Evolutionary conservation across 192 early-diverging fungal species (phyloP).

Genomic region (Pilobolus umbonatus): DNA sequence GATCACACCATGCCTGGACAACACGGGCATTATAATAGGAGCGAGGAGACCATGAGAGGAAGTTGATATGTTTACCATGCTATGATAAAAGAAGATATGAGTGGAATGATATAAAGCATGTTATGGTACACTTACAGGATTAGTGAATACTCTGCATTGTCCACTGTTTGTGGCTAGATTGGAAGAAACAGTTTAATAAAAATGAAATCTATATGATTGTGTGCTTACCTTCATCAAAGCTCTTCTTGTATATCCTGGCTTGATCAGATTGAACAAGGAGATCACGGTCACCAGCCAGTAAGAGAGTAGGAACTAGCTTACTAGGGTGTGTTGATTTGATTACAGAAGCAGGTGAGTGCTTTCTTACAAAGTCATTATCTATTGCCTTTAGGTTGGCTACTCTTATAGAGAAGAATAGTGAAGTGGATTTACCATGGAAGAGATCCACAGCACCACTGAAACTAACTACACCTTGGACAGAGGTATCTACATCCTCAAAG

Average conservation of each 20-base stretch:
- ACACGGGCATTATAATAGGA: background rate
- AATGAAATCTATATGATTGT: background rate
- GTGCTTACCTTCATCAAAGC: slow-evolving; percentile 7
- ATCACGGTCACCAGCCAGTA: slow-evolving; percentile 10
- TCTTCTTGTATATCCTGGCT: slow-evolving; percentile 8
- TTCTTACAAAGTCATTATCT: slow-evolving; percentile 2
- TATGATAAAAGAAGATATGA: background rate
- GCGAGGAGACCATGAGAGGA: slow-evolving; percentile 10
- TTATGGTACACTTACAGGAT: background rate
- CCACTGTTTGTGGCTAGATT: no score
- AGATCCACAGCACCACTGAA: slow-evolving; percentile 25
- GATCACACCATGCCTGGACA: slow-evolving; percentile 8
- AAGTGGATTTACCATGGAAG: background rate
- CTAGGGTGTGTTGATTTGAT: background rate
- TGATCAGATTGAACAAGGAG: background rate
- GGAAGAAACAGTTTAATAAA: background rate
- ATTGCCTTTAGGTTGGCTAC: background rate
- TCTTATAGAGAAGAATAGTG: slow-evolving; percentile 15
- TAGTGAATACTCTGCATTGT: background rate
- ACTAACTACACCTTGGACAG: slow-evolving; percentile 21
- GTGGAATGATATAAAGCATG: background rate
- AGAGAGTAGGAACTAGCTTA: slow-evolving; percentile 9
- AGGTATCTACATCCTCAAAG: slow-evolving; percentile 31
- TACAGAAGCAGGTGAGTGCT: background rate
- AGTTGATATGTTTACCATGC: slow-evolving; percentile 1